These are phyloP conservation scores for Trifolium repens DNA, from an alignment of 306 rosid species.

Conservation along the genomic window DNA sequence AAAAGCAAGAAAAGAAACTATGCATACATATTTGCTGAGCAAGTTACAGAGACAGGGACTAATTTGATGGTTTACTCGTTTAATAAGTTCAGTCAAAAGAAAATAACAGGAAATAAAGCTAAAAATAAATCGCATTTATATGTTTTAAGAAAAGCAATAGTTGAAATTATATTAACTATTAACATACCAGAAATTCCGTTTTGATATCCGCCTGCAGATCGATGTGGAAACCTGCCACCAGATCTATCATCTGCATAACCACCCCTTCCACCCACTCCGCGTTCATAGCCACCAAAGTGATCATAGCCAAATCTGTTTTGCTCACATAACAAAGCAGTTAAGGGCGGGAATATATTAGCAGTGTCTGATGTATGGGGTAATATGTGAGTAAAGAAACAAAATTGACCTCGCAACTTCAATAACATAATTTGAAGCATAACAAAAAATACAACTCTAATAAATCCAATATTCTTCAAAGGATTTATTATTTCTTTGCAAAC, in stretches of 20 bases:
- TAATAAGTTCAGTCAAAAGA: background rate
- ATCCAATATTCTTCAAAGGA: too few species aligned
- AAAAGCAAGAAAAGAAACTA: conserved; percentile 12
- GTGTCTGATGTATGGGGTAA: background rate
- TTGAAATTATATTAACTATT: conserved; percentile 24
- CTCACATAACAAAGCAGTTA: conserved; percentile 23
- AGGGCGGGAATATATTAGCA: background rate
- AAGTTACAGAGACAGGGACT: too few species aligned
- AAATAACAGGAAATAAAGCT: background rate
- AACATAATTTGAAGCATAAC: too few species aligned
- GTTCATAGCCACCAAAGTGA: conserved; percentile 77
- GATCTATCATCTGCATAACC: conserved; percentile 79
- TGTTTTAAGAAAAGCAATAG: background rate
- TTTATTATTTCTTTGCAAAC: too few species aligned
- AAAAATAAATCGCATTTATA: background rate
- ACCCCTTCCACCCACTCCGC: conserved; percentile 78
- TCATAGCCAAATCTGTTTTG: conserved; percentile 78
- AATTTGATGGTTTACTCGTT: too few species aligned
- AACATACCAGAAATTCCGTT: conserved; percentile 69
- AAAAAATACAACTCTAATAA: too few species aligned
- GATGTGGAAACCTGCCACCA: conserved; percentile 75
- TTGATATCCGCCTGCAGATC: conserved; percentile 70
- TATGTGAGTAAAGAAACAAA: background rate
- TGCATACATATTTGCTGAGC: too few species aligned
- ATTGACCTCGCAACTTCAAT: too few species aligned